Evolutionary conservation across 1,284 basidiomycete genomes (phyloP), one percentile per base, ranked within the genome.

Genomic region (Pyrrhoderma lamaoense): DNA sequence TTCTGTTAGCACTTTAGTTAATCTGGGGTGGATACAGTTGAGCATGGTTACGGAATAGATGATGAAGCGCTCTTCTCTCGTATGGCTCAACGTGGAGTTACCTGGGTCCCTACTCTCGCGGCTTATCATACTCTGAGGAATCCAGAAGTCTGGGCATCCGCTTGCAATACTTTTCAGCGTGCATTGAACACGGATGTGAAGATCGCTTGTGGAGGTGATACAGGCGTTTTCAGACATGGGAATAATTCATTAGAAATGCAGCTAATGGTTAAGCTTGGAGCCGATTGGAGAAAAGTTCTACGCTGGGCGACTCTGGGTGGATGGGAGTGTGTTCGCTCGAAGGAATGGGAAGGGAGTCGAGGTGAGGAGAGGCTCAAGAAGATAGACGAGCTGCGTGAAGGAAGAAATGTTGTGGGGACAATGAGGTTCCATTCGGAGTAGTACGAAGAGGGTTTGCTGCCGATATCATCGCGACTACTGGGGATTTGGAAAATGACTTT

Each of bases 131-230:
- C 68, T 22, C 49, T 64, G 5, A 50, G 53, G 5, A 48, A 57
- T 8, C 61, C 59, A 35, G 63, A 61, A 34, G 42, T 40, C 7
- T 82, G 77, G 79, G 65, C 67, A 42, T 59, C 57, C 31, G 67
- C 66, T 1, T 58, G 63, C 25, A 56, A 56, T 8, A 68, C 70
- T 5, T 83, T 85, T 66, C 58, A 63, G 47, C 62, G 61, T 2
- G 79, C 75, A 7, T 59, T 82, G 8, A 62, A 64, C 21, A 58
- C 62, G 2, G 70, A 69, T 0, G 60, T 74, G 54, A 71, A 70
- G 22, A 71, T 83, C 49, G 79, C 77, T 3, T 77, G 76, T 60
- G 80, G 80, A 2, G 80, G 80, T 1, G 80, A 84, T 61, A 83
- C 80, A 0, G 80, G 80, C 2, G 71, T 74, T 2, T 85, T 83